Evolutionary conservation across 1,139 yeast genomes (phyloP).

Genomic region (Saccharomyces hybrid): DNA sequence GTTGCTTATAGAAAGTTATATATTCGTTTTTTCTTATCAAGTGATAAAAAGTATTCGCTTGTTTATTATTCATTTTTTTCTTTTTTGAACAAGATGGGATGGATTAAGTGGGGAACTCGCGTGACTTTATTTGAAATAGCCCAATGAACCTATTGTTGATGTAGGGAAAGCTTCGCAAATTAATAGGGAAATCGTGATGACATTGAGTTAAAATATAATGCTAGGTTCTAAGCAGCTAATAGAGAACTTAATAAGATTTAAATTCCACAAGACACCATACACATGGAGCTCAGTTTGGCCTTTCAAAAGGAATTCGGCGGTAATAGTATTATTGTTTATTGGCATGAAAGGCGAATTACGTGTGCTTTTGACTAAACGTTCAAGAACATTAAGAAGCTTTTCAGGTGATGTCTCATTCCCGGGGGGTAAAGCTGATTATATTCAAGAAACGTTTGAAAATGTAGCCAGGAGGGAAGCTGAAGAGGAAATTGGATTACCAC

Average conservation of each 20-base stretch:
- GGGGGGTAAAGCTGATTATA: conserved; percentile 75
- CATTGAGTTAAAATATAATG: not conserved
- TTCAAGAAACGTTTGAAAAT: conserved; percentile 57
- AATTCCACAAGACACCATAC: not conserved
- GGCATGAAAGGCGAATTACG: conserved; percentile 68
- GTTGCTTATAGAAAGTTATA: not conserved
- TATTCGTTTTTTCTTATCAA: not conserved
- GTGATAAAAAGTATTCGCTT: not conserved
- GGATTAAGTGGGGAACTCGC: not conserved
- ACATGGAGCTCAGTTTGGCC: conserved; percentile 31
- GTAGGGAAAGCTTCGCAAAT: not conserved
- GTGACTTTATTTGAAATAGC: not conserved
- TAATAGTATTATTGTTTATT: conserved; percentile 60
- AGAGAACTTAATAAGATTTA: not conserved
- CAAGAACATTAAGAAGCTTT: conserved; percentile 59
- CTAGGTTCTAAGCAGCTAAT: not conserved
- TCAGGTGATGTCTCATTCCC: conserved; percentile 89
- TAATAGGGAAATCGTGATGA: not conserved
- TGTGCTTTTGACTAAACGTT: conserved; percentile 70
- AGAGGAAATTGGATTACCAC: conserved; percentile 76
- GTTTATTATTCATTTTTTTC: not conserved
- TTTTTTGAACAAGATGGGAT: not conserved
- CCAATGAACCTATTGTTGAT: not conserved
- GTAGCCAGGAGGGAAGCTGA: conserved; percentile 75
- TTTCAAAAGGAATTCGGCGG: conserved; percentile 56